These are phyloP conservation scores for Ocimum tenuiflorum DNA, from an alignment of 257 asterid species.

Conservation along the genomic window DNA sequence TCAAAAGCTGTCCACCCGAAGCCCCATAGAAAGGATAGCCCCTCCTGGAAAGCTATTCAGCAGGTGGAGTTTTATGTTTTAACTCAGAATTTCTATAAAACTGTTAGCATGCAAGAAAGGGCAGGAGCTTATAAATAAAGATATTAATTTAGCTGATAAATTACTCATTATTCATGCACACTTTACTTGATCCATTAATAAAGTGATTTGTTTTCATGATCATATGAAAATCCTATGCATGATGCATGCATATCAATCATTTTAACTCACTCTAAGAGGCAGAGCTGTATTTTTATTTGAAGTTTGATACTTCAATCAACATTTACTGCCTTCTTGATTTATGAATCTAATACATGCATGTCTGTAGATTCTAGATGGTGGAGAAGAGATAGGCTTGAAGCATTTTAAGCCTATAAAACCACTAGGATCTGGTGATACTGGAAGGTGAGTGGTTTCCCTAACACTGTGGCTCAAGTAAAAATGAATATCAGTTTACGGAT, in stretches of 20 bases:
- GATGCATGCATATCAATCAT: too few species aligned
- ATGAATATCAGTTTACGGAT: background rate
- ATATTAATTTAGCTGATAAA: background rate
- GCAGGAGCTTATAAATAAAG: too few species aligned
- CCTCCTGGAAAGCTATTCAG: conserved; percentile 82
- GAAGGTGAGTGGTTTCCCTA: conserved; percentile 47
- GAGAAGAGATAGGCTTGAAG: conserved; percentile 75
- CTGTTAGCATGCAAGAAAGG: background rate
- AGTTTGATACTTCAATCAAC: background rate
- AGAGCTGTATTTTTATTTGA: too few species aligned
- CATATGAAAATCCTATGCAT: background rate
- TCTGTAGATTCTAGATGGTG: conserved; percentile 59
- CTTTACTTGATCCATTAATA: too few species aligned
- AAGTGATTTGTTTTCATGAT: too few species aligned
- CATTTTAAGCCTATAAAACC: conserved; percentile 92
- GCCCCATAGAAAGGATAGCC: conserved; percentile 78
- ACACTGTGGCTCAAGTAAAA: background rate
- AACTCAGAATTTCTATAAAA: background rate
- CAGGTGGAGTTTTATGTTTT: conserved; percentile 38
- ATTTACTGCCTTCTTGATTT: background rate
- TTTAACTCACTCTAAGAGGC: too few species aligned
- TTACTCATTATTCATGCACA: background rate
- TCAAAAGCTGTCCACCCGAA: conserved; percentile 80
- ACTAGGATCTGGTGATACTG: conserved; percentile 97
- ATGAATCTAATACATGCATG: conserved; percentile 8